A percentile compares a stretch with the other conserved stretches of the same genome.
These are phyloP conservation scores for Nicotiana tabacum DNA, from an alignment of 257 asterid species.

Conservation along the genomic window DNA sequence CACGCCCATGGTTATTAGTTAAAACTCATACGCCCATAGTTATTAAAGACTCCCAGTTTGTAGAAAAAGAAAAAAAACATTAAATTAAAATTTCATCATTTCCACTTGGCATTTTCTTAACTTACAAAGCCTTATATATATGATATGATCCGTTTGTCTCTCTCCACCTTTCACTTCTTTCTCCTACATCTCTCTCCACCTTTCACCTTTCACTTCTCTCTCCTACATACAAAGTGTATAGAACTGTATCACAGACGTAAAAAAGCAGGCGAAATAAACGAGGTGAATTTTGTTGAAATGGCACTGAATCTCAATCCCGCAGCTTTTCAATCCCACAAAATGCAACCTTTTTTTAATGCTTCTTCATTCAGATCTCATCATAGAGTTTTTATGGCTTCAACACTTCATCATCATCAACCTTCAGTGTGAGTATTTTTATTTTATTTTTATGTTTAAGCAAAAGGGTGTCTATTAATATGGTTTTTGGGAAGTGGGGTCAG, in stretches of 20 bases:
- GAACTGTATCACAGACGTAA: neutral
- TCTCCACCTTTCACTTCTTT: no score
- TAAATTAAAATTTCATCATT: no score
- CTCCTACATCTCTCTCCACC: neutral
- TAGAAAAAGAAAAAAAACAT: no score
- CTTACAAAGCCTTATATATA: neutral
- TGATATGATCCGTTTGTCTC: neutral
- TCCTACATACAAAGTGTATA: neutral
- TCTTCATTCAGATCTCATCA: slow-evolving; percentile 45
- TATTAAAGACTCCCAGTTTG: no score
- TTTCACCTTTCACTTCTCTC: no score
- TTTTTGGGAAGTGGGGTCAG: neutral
- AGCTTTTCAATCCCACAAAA: slow-evolving; percentile 32
- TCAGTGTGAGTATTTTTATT: slow-evolving; percentile 29
- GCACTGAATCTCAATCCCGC: slow-evolving; percentile 34
- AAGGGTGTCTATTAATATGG: neutral
- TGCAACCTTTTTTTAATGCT: neutral
- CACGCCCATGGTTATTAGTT: no score
- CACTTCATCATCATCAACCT: slow-evolving; percentile 34
- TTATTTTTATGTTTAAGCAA: neutral
- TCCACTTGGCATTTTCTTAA: neutral
- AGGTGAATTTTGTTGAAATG: slow-evolving; percentile 22
- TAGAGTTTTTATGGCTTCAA: slow-evolving; percentile 54
- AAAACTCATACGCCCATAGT: no score
- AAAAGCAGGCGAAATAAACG: neutral